Percentiles rank a stretch among this genome's conserved stretches.
These are phyloP conservation scores for Dothideomycetes sp. DNA, from an alignment of 2,329 filamentous ascomycete species.

Conservation along the genomic window DNA sequence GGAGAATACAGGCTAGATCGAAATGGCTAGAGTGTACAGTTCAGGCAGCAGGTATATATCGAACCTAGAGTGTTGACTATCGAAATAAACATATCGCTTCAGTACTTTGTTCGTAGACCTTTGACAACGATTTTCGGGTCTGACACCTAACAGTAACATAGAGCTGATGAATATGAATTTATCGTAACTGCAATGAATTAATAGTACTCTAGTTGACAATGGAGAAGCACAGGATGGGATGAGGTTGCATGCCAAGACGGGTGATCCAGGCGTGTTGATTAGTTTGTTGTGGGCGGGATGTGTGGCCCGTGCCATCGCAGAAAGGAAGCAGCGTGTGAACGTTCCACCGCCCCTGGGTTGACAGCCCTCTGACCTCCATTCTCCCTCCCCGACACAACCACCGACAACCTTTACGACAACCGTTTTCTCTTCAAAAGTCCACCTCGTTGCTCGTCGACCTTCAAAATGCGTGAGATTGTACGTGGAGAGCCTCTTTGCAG, in stretches of 20 bases:
- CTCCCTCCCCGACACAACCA: background rate
- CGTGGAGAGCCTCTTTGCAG: conserved; percentile 26
- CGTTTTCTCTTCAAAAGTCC: conserved; percentile 2
- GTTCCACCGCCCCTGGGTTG: background rate
- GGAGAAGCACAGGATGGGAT: too few species aligned
- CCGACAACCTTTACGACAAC: conserved; percentile 8
- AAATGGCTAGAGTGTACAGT: too few species aligned
- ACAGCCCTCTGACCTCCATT: background rate
- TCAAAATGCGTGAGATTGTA: conserved; percentile 60
- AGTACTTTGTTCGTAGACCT: too few species aligned
- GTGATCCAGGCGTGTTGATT: background rate
- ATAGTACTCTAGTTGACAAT: too few species aligned
- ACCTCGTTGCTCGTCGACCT: conserved; percentile 5
- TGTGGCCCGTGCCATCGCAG: background rate
- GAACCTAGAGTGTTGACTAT: too few species aligned
- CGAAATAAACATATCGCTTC: too few species aligned
- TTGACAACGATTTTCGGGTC: too few species aligned
- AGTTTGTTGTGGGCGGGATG: background rate
- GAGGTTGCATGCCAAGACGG: background rate
- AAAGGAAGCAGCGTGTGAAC: background rate
- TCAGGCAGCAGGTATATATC: too few species aligned
- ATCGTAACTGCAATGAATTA: too few species aligned
- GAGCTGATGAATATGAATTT: too few species aligned
- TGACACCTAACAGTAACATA: too few species aligned
- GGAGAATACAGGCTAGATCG: too few species aligned